A percentile compares a stretch with the other conserved stretches of the same genome.
phyloP scores from a whole-genome alignment of 768 basidiomycete genomes.

The Kwoniella botswanensis region DNA sequence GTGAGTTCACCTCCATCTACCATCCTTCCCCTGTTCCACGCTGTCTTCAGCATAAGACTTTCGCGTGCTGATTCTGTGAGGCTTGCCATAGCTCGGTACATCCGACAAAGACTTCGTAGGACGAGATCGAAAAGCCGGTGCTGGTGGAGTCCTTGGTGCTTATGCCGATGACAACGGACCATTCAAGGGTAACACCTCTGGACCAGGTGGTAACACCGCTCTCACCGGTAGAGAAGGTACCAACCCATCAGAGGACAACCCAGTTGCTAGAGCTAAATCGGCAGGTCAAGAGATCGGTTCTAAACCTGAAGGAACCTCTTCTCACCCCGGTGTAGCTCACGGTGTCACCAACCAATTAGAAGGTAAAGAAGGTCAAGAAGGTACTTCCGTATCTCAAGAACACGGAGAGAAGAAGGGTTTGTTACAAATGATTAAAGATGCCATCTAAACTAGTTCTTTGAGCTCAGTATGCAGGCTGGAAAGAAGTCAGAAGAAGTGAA shows the following conservation, averaged over 20 bases:
- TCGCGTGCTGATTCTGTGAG: too few relatives aligned
- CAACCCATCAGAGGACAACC: conserved; percentile 31
- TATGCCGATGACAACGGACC: conserved; percentile 40
- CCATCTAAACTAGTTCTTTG: conserved; percentile 1
- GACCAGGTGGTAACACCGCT: conserved; percentile 41
- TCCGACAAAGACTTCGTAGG: conserved; percentile 47
- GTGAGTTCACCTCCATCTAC: not conserved
- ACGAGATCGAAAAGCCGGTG: conserved; percentile 34
- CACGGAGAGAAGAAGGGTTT: conserved; percentile 25
- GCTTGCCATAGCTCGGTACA: conserved; percentile 19
- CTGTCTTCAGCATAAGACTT: too few relatives aligned
- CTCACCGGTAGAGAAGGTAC: conserved; percentile 51
- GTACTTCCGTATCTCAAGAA: not conserved
- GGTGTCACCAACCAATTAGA: not conserved
- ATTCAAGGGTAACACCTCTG: conserved; percentile 42
- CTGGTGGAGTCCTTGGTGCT: conserved; percentile 35
- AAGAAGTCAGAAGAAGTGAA: not conserved
- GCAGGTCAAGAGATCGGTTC: conserved; percentile 12
- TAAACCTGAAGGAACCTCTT: conserved; percentile 15
- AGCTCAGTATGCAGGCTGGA: not conserved
- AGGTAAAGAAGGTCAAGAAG: not conserved
- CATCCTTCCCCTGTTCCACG: not conserved
- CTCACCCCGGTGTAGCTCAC: conserved; percentile 17
- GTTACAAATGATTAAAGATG: conserved; percentile 28
- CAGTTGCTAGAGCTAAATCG: conserved; percentile 41